Base-by-base conservation (phyloP, 495 filamentous ascomycete species). In the Aspergillus biplanus region DNA sequence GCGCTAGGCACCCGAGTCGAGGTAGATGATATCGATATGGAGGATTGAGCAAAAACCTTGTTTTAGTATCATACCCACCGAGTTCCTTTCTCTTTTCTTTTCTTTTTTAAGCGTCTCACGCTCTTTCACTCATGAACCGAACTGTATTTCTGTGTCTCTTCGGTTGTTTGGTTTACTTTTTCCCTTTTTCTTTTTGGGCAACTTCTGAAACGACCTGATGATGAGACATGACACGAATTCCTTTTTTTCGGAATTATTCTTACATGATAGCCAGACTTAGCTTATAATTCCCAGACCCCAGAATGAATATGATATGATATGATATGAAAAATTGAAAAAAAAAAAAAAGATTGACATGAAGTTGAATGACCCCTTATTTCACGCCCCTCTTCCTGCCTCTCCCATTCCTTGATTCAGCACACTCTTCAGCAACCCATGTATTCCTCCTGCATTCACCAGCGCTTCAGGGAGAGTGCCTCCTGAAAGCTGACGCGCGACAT, bases 1-100 rank as follows among this genome's bases (percentile, higher is more conserved):
- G 95, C 95, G 12, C 69, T 97, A 21, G 92, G 91, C 11, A 90
- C 91, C 35, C 93, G 80, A 55, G 81, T 92, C 16, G 89, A 92
- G 69, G 83, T 98, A 52, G 85, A 89, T 61, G 85, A 87, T 48
- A 80, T 85, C 55, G 78, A 80, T 13, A 79, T 85, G 74, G 82
- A 83, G 18, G 72, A 73, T 58, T 73, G 68, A 63, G 6, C 21
- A 9, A 15, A 7, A 21, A 21, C 39, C 60, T n/a, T 31, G 34
- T 32, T 49, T 59, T 48, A 55, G 46, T 15, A 52, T 33, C 59
- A 15, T 33, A 33, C 15, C 15, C 60, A n/a, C 35, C 18, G 9
- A 12, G 37, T 48, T 59, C 48, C 59, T 57, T 62, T 62, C 61
- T 42, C 21, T 49, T 49, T 49, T 47, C 46, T 58, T 49, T 6